Percentiles rank a stretch among this genome's conserved stretches.
Evolutionary conservation across 2,329 filamentous ascomycete genomes (phyloP).

Genomic region (Byssochlamys sp.): DNA sequence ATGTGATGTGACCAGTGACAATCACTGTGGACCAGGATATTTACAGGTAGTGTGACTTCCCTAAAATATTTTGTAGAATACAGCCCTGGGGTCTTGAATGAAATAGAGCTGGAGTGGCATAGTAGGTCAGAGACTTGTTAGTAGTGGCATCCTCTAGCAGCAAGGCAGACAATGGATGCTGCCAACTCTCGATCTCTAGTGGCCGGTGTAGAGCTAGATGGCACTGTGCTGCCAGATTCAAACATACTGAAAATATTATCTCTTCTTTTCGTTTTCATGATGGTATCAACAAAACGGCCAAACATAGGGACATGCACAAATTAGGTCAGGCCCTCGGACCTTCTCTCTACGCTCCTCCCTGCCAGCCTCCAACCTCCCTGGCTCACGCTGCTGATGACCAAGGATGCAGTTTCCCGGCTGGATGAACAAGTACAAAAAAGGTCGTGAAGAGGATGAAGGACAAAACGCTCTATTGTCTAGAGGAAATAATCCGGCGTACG

Average conservation of each 20-base stretch:
- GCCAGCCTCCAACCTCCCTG: neutral
- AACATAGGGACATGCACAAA: slow-evolving; percentile 26
- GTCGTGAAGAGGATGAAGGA: slow-evolving; percentile 9
- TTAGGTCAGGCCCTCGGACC: slow-evolving; percentile 14
- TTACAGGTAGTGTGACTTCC: too few species aligned
- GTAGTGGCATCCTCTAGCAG: too few species aligned
- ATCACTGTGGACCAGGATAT: too few species aligned
- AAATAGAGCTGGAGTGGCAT: too few species aligned
- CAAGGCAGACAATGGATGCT: neutral
- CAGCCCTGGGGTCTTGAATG: too few species aligned
- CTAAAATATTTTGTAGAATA: too few species aligned
- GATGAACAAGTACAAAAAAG: neutral
- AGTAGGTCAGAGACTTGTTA: too few species aligned
- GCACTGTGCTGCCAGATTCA: too few species aligned
- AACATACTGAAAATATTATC: neutral
- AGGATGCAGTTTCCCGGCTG: neutral
- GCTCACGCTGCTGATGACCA: neutral
- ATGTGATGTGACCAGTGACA: too few species aligned
- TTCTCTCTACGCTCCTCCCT: slow-evolving; percentile 17
- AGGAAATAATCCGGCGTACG: slow-evolving; percentile 98
- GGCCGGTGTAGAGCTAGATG: too few species aligned
- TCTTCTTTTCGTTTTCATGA: slow-evolving; percentile 21
- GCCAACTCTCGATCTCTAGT: neutral
- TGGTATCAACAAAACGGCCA: slow-evolving; percentile 31
- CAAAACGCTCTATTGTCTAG: slow-evolving; percentile 37